Evolutionary conservation across 345 rosid species (phyloP).

Genomic region (Gossypium arboreum): DNA sequence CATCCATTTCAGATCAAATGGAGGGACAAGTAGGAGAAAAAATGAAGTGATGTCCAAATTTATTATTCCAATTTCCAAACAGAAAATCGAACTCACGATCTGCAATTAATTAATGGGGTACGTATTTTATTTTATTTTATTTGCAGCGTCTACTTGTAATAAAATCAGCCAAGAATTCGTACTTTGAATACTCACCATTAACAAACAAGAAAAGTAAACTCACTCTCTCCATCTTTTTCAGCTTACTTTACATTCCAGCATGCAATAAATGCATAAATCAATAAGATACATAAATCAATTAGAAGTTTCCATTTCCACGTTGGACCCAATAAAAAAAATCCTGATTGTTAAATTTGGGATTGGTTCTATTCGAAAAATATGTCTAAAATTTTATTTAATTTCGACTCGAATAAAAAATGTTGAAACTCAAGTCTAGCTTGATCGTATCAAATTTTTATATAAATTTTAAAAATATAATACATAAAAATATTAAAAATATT

Average conservation of each 20-base stretch:
- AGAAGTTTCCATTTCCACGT: rapidly evolving
- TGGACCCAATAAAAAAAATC: no score
- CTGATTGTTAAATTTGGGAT: no score
- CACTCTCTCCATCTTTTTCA: neutral
- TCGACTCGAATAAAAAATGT: no score
- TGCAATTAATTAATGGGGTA: neutral
- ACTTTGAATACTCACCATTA: neutral
- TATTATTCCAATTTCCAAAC: neutral
- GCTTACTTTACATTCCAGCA: neutral
- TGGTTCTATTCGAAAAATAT: rapidly evolving
- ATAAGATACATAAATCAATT: no score
- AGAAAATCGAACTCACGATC: neutral
- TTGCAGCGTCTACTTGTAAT: neutral
- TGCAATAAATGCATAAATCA: neutral
- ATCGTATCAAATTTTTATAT: no score
- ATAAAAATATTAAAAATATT: no score
- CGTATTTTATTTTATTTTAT: neutral
- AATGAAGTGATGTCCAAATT: neutral
- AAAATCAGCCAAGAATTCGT: conserved; percentile 2
- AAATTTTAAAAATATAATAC: no score
- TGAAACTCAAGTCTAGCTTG: rapidly evolving
- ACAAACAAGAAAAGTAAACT: conserved; percentile 13
- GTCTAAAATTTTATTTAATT: no score
- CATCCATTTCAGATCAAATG: neutral
- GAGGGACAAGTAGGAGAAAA: neutral